Evolutionary conservation across 192 early-diverging fungal genomes (phyloP).

Genomic region (Backusella tuberculispora): DNA sequence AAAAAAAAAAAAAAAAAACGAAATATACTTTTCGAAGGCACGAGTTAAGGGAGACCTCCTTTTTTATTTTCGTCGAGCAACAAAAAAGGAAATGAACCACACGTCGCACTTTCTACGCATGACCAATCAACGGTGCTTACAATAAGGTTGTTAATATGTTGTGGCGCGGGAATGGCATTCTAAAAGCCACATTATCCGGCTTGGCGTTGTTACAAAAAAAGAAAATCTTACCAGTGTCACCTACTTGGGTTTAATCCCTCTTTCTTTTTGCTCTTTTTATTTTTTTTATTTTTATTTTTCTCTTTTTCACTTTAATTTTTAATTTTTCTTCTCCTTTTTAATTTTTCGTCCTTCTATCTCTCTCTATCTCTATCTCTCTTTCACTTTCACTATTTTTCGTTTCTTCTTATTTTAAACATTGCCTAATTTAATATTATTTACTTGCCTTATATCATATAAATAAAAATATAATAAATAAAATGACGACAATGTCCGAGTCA

Average conservation of each 20-base stretch:
- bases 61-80: background rate
- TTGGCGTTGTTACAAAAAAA: constrained; percentile 13
- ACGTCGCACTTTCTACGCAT: background rate
- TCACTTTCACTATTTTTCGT: background rate
- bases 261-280: background rate
- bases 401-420: background rate
- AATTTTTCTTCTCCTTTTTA: background rate
- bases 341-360: background rate
- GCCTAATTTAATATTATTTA: constrained; percentile 1
- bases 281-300: background rate
- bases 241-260: background rate
- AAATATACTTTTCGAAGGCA: background rate
- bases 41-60: background rate
- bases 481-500: background rate
- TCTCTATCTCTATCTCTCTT: background rate
- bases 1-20: constrained; percentile 3
- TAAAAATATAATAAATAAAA: background rate
- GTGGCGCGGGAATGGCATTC: background rate
- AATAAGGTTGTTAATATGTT: constrained; percentile 10
- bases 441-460: background rate
- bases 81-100: constrained; percentile 13
- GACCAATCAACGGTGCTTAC: background rate
- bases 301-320: background rate
- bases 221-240: constrained; percentile 9
- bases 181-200: constrained; percentile 5